phyloP scores from a whole-genome alignment of 371 early-diverging fungal genomes.

The Lichtheimia ramosa region DNA sequence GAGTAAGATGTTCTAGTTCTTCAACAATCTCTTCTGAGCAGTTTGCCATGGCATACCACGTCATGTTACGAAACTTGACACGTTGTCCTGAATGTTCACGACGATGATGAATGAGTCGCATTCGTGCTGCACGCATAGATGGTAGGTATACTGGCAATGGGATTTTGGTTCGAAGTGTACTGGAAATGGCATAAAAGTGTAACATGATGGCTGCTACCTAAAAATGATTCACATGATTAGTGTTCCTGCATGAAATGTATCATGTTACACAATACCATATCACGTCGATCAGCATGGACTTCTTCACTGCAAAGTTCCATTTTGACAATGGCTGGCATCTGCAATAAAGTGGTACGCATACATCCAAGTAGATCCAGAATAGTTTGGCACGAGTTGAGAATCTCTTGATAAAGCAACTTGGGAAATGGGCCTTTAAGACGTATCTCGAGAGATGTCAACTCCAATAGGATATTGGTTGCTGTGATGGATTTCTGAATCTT shows the following conservation, averaged over 20 bases:
- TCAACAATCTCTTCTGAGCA: constrained; percentile 56
- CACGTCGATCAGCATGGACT: constrained; percentile 46
- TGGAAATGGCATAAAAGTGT: constrained; percentile 46
- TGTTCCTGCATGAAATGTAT: too few species aligned
- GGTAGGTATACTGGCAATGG: constrained; percentile 61
- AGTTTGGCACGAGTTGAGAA: constrained; percentile 55
- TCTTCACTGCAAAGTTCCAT: constrained; percentile 28
- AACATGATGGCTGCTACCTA: constrained; percentile 45
- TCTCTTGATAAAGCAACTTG: constrained; percentile 51
- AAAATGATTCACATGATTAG: neutral
- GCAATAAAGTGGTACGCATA: constrained; percentile 49
- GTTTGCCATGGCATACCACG: constrained; percentile 51
- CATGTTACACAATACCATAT: constrained; percentile 41
- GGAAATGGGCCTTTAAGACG: constrained; percentile 62
- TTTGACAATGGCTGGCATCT: constrained; percentile 53
- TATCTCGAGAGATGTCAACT: constrained; percentile 58
- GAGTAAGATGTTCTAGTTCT: constrained; percentile 50
- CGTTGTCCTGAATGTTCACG: constrained; percentile 24
- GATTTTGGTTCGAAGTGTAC: constrained; percentile 53
- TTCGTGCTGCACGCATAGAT: constrained; percentile 53
- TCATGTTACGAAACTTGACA: constrained; percentile 38
- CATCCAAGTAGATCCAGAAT: constrained; percentile 56
- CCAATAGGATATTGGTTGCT: constrained; percentile 46
- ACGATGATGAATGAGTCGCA: constrained; percentile 47
- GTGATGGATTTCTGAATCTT: constrained; percentile 41